Evolutionary conservation across 1,139 yeast genomes (phyloP), one percentile per base, ranked within the genome.

Genomic region (Petasospora rhodanensis): DNA sequence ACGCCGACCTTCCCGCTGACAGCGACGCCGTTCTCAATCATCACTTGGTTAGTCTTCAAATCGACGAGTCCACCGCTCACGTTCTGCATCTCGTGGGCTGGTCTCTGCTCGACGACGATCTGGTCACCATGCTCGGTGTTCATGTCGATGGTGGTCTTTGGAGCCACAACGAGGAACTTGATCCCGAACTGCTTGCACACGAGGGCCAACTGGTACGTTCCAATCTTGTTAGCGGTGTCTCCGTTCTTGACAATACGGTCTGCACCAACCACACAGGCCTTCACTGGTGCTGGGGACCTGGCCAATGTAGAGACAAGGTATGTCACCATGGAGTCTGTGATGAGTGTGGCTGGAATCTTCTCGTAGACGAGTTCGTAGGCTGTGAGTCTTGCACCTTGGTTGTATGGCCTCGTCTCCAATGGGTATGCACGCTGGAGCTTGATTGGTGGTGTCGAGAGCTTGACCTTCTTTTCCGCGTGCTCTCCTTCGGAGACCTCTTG

Each of bases 261-360:
- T n/a, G 97, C 96, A 27, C 98, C 98, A n/a, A 84, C 97, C 34
- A 91, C 85, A 19, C 89, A 80, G 31, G 87, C 85, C 55, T 81
- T 82, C 35, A 91, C 75, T 24, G 94, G 52, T 69, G 79, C 43
- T 38, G 60, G 31, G n/a, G 38, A 37, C 23, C 41, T 46, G 24
- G 31, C 26, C 22, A 46, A 47, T 0, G 64, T 52, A 6, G 56
- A 51, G 32, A 89, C 66, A 39, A 87, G 67, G 22, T 93, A 79
- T 0, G 95, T 76, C 1, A 84, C 94, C 91, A 91, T 89, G 40
- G 87, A 83, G 54, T 91, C 98, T 18, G 96, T 83, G 39, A 91
- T 75, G 43, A 91, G 66, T 1, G 95, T 84, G 34, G 93, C 78
- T 6, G 97, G 97, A 31, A 91, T 85, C 19, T 73, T 56, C 43